Conservation (phyloP, 2,329 filamentous ascomycete genomes). For the Tolypocladium ophioglossoides region DNA sequence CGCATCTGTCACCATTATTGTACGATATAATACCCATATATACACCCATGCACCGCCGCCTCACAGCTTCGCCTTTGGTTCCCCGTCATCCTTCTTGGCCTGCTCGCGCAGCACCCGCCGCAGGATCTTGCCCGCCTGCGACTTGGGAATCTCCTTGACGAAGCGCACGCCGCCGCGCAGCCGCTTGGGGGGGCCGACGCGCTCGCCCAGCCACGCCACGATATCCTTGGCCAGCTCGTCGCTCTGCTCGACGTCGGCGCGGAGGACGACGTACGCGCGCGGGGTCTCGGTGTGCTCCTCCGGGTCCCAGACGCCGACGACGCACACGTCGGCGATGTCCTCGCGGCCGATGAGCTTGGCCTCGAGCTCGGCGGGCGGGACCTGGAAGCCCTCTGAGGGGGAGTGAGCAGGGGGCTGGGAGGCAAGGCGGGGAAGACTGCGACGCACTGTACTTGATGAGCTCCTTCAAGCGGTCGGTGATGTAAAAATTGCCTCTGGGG, state of each 20-base stretch:
- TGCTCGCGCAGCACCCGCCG: conserved; percentile 37
- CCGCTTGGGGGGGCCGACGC: conserved; percentile 56
- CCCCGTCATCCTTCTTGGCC: conserved; percentile 24
- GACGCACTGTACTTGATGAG: conserved; percentile 43
- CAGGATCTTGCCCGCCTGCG: conserved; percentile 42
- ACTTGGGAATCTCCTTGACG: conserved; percentile 59
- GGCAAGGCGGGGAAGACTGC: neutral
- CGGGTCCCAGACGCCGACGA: conserved; percentile 49
- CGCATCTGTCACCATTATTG: neutral
- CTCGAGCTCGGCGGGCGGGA: conserved; percentile 57
- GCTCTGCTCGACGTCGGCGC: conserved; percentile 22
- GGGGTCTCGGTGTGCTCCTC: conserved; percentile 58
- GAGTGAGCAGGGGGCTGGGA: conserved; percentile 24
- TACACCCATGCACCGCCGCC: neutral
- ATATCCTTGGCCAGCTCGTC: conserved; percentile 24
- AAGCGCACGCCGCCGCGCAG: conserved; percentile 63
- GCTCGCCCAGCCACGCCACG: conserved; percentile 33
- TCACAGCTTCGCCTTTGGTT: conserved; percentile 25
- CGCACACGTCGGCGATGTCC: conserved; percentile 47
- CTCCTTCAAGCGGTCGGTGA: conserved; percentile 76
- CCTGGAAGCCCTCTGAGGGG: conserved; percentile 50
- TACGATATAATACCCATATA: neutral
- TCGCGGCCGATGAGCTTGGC: conserved; percentile 32
- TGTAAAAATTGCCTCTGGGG: conserved; percentile 70
- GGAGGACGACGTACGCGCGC: conserved; percentile 30